A percentile compares a stretch with the other conserved stretches of the same genome.
Conservation (phyloP, 805 yeast species). For the Metschnikowia matae region DNA sequence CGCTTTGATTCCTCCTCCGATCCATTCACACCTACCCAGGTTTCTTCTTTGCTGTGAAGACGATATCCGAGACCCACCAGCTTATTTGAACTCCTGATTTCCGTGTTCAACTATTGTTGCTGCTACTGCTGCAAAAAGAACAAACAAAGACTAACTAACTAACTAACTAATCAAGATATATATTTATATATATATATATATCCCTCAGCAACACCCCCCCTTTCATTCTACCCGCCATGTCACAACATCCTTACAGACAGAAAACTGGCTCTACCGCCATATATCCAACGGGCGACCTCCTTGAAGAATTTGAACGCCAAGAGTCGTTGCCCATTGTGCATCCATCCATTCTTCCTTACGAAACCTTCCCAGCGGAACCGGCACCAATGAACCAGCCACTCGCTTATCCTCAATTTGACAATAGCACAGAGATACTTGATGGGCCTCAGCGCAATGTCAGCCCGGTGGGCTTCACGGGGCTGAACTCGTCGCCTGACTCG, state of each 20-base stretch:
- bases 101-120: not conserved
- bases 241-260: constrained; percentile 20
- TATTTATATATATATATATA: too few relatives aligned
- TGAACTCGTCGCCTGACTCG: constrained; percentile 2
- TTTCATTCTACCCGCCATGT: constrained; percentile 6
- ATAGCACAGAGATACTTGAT: not conserved
- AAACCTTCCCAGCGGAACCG: not conserved
- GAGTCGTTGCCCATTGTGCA: constrained; percentile 3
- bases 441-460: constrained; percentile 1
- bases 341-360: not conserved
- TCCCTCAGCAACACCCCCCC: too few relatives aligned
- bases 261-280: constrained; percentile 15
- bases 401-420: not conserved
- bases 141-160: too few relatives aligned
- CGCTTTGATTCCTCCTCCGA: not conserved
- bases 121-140: not conserved
- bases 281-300: constrained; percentile 14
- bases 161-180: too few relatives aligned
- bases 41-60: not conserved
- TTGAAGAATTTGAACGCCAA: constrained; percentile 2
- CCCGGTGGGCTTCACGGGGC: not conserved
- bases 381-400: not conserved
- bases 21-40: not conserved
- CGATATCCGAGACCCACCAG: not conserved
- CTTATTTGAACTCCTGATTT: too few relatives aligned